Evolutionary conservation across 2,329 filamentous ascomycete genomes (phyloP), one percentile per base, ranked within the genome.

Genomic region (Pestalotiopsis sp.): DNA sequence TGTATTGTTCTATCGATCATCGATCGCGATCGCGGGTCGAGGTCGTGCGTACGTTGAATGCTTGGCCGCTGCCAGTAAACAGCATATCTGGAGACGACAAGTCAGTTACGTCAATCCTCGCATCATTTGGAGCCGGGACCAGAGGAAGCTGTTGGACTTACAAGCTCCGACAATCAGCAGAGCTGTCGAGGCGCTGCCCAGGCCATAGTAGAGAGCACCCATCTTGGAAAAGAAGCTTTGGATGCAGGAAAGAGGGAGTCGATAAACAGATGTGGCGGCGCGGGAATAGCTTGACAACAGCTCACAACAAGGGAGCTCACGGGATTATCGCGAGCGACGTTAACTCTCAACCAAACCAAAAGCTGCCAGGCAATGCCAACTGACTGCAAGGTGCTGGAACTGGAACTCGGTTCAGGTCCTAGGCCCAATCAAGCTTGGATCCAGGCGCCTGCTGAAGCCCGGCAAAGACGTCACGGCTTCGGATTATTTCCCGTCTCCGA

Each of bases 21-120:
- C 45, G 65, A 36, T 27, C 17, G 23, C 23, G 27, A 27, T 27
- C 20, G 57, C 14, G 13, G 39, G 41, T 14, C 14, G n/a, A 14
- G 17, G n/a, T 17, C 67, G 23, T 65, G 78, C 89, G 71, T 88
- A 94, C 93, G 84, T 99, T 97, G 85, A 99, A 99, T 70, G 92
- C 87, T 87, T 99, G 95, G 79, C 97, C 96, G 81, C 93, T 94
- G 79, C 94, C 94, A 78, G 96, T 97, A 80, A 99, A 98, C 80
- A 99, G 93, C 94, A 99, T 97, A 84, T 99, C 96, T 99, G 81
- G 72, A 60, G 62, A 60, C 27, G 41, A 61, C 67, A 14, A 70
- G 60, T 69, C 49, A 69, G 39, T 17, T 52, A 38, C 52, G 14
- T 56, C 56, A 59, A 66, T n/a, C 59, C 23, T 14, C 14, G 4